A percentile compares a stretch with the other conserved stretches of the same genome.
phyloP scores from a whole-genome alignment of 306 rosid species.

The Pyrus pyrifolia region DNA sequence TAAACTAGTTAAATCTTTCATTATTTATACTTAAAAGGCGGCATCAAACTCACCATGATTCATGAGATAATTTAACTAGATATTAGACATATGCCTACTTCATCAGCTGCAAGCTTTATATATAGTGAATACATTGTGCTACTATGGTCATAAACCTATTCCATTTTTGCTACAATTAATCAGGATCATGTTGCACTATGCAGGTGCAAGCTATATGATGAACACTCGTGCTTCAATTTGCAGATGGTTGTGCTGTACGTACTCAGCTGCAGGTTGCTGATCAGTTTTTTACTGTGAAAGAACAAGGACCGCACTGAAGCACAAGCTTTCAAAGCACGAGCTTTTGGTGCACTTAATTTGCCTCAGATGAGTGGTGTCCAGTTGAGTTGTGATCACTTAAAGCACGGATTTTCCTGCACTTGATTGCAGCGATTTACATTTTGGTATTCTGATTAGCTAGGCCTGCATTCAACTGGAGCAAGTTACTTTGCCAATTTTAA shows the following conservation, averaged over 20 bases:
- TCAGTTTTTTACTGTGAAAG: not conserved
- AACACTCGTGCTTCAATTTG: not conserved
- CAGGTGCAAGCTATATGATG: not conserved
- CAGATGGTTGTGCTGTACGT: not conserved
- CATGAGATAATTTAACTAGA: not conserved
- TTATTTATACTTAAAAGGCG: not conserved
- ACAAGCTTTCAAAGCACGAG: not conserved
- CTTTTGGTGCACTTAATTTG: not conserved
- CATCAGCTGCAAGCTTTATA: not conserved
- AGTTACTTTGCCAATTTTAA: not conserved
- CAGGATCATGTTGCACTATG: not conserved
- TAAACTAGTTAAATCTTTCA: conserved; percentile 13
- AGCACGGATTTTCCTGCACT: not conserved
- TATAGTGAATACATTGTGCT: not conserved
- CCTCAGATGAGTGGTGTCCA: not conserved
- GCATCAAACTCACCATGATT: not conserved
- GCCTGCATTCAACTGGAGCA: not conserved
- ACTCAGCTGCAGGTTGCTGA: not conserved
- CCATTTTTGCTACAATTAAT: not conserved
- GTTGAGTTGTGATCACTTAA: not conserved
- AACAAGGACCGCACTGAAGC: not conserved
- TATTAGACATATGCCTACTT: not conserved
- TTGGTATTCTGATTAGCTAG: not conserved
- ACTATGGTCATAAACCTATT: not conserved
- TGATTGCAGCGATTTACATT: not conserved